Conservation (phyloP, 2,329 filamentous ascomycete genomes). For the Xylaria multiplex region DNA sequence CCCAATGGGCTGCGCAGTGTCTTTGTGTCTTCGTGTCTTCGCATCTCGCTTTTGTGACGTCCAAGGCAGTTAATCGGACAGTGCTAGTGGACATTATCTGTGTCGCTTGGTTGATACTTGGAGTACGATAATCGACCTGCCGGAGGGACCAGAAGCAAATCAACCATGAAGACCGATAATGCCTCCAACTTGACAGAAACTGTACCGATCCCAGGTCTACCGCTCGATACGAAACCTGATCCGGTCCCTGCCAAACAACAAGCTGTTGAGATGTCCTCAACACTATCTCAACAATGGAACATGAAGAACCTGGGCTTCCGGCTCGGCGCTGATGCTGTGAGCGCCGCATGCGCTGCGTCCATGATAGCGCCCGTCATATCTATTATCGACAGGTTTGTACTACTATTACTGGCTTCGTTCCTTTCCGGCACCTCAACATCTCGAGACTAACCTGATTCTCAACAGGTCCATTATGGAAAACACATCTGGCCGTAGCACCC, state of each 20-base stretch:
- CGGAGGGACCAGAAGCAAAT: conserved; percentile 2
- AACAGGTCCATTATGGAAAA: conserved; percentile 81
- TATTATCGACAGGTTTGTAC: conserved; percentile 80
- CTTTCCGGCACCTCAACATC: neutral
- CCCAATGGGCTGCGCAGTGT: conserved; percentile 32
- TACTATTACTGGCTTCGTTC: neutral
- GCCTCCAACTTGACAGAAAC: conserved; percentile 30
- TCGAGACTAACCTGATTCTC: conserved; percentile 14
- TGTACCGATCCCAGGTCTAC: conserved; percentile 18
- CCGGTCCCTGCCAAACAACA: conserved; percentile 27
- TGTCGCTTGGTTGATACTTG: conserved; percentile 5
- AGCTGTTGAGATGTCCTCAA: conserved; percentile 38
- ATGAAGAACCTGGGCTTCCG: conserved; percentile 75
- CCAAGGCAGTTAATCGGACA: neutral
- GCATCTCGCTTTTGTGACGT: conserved; percentile 18
- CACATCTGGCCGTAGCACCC: conserved; percentile 73
- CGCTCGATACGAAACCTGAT: conserved; percentile 17
- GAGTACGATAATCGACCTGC: conserved; percentile 7
- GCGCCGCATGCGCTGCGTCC: conserved; percentile 76
- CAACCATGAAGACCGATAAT: conserved; percentile 39
- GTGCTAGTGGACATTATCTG: conserved; percentile 15
- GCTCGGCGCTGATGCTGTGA: conserved; percentile 73
- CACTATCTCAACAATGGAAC: conserved; percentile 68
- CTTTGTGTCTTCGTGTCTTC: conserved; percentile 12
- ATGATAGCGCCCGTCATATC: conserved; percentile 86